Evolutionary conservation across 2,329 filamentous ascomycete species (phyloP).

Genomic region (Tolypocladium ophioglossoides): DNA sequence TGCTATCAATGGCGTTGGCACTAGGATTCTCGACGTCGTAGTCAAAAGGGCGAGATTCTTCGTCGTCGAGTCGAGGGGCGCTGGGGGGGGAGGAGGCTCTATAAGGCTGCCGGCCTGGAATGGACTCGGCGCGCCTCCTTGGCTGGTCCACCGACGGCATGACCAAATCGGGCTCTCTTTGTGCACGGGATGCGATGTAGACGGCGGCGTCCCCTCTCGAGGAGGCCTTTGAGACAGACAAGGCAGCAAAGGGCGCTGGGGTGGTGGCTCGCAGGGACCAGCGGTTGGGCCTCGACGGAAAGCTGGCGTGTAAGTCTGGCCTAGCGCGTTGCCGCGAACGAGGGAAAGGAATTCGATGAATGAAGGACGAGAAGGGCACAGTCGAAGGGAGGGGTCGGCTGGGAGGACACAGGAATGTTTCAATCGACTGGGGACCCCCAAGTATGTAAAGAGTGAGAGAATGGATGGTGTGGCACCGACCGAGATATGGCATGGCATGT

Average conservation of each 20-base stretch:
- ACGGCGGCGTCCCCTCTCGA: background rate
- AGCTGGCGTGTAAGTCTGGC: conserved; percentile 2
- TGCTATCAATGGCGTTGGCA: background rate
- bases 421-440: background rate
- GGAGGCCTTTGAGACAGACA: background rate
- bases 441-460: background rate
- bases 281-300: background rate
- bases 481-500: conserved; percentile 1
- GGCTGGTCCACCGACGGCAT: conserved; percentile 8
- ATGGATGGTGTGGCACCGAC: conserved; percentile 1
- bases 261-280: background rate
- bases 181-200: background rate
- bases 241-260: background rate
- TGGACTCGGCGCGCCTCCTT: conserved; percentile 6
- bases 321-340: background rate
- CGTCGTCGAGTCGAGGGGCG: conserved; percentile 3
- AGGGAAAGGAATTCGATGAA: conserved; percentile 9
- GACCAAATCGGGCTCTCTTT: background rate
- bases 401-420: conserved; percentile 7
- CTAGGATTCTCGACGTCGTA: background rate
- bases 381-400: conserved; percentile 4
- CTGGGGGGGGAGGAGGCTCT: conserved; percentile 9
- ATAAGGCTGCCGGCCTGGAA: conserved; percentile 10
- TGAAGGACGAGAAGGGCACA: conserved; percentile 1
- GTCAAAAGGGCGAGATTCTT: background rate